A percentile compares a stretch with the other conserved stretches of the same genome.
These are phyloP conservation scores for Quercus lobata DNA, from an alignment of 331 rosid genomes.

Conservation along the genomic window DNA sequence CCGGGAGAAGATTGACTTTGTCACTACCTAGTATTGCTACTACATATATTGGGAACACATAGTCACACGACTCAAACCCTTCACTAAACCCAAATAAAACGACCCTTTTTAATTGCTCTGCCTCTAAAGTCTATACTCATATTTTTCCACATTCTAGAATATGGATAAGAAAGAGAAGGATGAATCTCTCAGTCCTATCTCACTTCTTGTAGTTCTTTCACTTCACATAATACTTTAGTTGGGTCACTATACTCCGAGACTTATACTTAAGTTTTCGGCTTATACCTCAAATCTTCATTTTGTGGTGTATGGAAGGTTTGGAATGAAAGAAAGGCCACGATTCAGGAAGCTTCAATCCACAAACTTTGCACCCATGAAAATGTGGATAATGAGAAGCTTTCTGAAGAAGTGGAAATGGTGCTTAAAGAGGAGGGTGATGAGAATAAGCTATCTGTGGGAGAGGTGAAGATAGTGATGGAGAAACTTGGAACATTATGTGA, in stretches of 20 bases:
- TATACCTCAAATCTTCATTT: background rate
- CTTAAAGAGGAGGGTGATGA: background rate
- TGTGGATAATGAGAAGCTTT: background rate
- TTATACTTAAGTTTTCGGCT: background rate
- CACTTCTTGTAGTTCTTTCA: background rate
- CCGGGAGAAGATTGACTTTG: too few relatives aligned
- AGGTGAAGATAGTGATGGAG: conserved; percentile 12
- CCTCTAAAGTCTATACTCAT: too few relatives aligned
- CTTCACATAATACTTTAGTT: background rate
- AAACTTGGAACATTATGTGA: background rate
- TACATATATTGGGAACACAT: too few relatives aligned
- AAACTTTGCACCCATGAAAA: background rate
- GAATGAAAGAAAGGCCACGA: background rate
- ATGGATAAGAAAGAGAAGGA: background rate
- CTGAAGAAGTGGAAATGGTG: background rate
- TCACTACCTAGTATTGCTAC: fast-evolving
- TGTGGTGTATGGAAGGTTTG: background rate
- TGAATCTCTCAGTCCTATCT: background rate
- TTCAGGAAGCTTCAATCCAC: background rate
- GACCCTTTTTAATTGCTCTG: too few relatives aligned
- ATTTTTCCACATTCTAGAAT: background rate
- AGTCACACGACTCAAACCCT: too few relatives aligned
- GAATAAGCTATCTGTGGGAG: conserved; percentile 16
- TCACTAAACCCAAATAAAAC: too few relatives aligned
- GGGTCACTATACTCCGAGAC: background rate